Evolutionary conservation across 1,284 basidiomycete species (phyloP).

Genomic region (Puccinia horiana): DNA sequence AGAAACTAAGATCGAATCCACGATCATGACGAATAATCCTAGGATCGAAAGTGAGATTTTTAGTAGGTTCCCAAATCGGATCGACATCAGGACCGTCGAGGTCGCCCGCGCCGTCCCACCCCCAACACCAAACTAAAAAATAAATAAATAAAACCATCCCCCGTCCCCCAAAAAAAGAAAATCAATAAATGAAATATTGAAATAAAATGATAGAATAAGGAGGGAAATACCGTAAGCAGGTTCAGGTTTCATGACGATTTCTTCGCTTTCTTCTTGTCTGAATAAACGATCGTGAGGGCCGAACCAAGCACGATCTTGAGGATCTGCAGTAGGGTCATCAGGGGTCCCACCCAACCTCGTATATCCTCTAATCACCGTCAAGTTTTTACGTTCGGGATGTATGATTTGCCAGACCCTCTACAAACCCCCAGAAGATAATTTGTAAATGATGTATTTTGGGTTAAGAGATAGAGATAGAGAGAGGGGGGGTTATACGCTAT

Average conservation of each 20-base stretch:
- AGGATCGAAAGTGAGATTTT: constrained; percentile 67
- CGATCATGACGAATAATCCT: constrained; percentile 75
- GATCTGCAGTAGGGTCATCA: constrained; percentile 88
- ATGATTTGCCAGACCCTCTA: constrained; percentile 89
- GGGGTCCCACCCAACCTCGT: constrained; percentile 83
- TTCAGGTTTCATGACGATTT: constrained; percentile 73
- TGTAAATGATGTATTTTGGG: too few relatives aligned
- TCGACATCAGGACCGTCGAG: constrained; percentile 79
- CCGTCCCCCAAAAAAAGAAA: constrained; percentile 18
- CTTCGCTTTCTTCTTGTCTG: constrained; percentile 76
- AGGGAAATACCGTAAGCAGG: constrained; percentile 75
- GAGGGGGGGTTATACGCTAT: constrained; percentile 66
- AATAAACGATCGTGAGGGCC: constrained; percentile 91
- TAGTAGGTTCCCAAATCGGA: constrained; percentile 86
- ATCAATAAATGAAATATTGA: neutral
- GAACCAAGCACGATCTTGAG: constrained; percentile 90
- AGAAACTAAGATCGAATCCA: constrained; percentile 55
- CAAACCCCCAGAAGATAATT: too few relatives aligned
- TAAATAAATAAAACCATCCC: too few relatives aligned
- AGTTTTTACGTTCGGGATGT: constrained; percentile 80
- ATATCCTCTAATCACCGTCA: constrained; percentile 90
- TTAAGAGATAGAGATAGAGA: neutral
- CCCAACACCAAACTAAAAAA: constrained; percentile 97
- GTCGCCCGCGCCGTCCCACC: constrained; percentile 95
- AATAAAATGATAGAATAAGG: neutral